Base-by-base conservation (phyloP, 306 rosid genomes). In the Ziziphus jujuba region DNA sequence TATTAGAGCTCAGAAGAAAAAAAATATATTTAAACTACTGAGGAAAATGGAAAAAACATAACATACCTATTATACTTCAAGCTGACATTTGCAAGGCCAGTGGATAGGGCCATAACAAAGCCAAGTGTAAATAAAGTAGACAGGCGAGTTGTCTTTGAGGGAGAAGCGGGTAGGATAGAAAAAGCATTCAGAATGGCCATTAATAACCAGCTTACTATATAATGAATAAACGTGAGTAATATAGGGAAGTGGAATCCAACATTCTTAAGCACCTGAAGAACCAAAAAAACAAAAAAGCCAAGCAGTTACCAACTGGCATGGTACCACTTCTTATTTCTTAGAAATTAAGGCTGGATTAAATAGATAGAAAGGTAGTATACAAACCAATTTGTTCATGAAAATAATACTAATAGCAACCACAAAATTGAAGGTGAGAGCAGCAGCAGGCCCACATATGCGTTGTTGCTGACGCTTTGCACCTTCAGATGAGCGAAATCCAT, bases 51-150 rank as follows among this genome's bases (percentile, higher is more conserved):
- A 47, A 65, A 56, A 9, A 58, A 68, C 51, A 57, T 52, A 28
- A 25, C 64, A 78, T 75, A 86, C 97, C 97, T 91, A 70, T 91
- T 91, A 69, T 86, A 86, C 85, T 88, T 91, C 83, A 91, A 79
- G 85, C 97, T 91, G 68, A 86, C 96, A 61, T 91, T 88, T 34
- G 97, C 92, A 59, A 91, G 89, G 80, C 97, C 93, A 8, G 96
- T 88, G 44, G 96, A 91, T 22, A 91, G 71, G 59, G 96, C 74
- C 96, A 91, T 91, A 66, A 91, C 97, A 74, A 81, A 66, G 38
- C 97, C 96, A 71, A 91, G 97, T 28, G 87, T 76, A 72, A 86
- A 67, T 61, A 91, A 79, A 56, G 87, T 61, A 59, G 96, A 76
- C 3, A 67, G 44, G 7, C 79, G 90, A 50, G 91, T 81, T 0